Conservation (phyloP, 139 green algal genomes). For the Axilococcus clingmanii region DNA sequence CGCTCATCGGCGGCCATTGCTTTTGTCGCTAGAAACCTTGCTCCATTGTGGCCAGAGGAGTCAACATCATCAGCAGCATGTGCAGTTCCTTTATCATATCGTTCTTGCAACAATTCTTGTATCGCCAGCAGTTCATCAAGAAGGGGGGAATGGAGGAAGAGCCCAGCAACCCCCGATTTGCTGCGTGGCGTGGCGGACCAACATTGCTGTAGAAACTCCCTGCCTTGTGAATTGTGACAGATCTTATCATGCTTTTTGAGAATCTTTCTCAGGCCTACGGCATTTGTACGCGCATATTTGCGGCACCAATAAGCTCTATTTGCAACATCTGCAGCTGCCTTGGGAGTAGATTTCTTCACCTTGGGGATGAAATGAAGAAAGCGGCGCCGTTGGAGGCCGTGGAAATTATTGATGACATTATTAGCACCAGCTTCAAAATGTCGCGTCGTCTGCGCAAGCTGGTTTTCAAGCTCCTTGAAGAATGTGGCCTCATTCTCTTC, state of each 20-base stretch:
- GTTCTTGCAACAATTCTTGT: slow-evolving; percentile 18
- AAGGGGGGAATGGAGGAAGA: slow-evolving; percentile 44
- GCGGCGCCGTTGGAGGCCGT: not conserved
- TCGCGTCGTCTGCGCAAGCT: slow-evolving; percentile 8
- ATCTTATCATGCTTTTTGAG: slow-evolving; percentile 50
- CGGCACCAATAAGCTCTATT: slow-evolving; percentile 35
- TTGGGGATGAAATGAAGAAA: not conserved
- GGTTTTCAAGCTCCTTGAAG: slow-evolving; percentile 11
- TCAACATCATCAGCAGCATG: too few species aligned
- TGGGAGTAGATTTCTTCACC: not conserved
- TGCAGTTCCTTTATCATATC: too few species aligned
- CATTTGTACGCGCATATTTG: slow-evolving; percentile 33
- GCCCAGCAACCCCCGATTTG: not conserved
- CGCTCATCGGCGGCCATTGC: too few species aligned
- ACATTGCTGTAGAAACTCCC: slow-evolving; percentile 30
- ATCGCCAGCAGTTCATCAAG: slow-evolving; percentile 40
- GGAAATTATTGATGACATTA: not conserved
- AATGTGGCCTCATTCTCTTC: not conserved
- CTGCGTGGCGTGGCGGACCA: slow-evolving; percentile 6
- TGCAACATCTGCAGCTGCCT: slow-evolving; percentile 14
- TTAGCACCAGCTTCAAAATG: not conserved
- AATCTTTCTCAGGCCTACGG: slow-evolving; percentile 42
- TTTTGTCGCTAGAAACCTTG: too few species aligned
- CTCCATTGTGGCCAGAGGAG: too few species aligned
- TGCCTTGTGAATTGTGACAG: slow-evolving; percentile 16